Base-by-base conservation (phyloP, 2,329 filamentous ascomycete genomes). In the Rhynchosporium agropyri region DNA sequence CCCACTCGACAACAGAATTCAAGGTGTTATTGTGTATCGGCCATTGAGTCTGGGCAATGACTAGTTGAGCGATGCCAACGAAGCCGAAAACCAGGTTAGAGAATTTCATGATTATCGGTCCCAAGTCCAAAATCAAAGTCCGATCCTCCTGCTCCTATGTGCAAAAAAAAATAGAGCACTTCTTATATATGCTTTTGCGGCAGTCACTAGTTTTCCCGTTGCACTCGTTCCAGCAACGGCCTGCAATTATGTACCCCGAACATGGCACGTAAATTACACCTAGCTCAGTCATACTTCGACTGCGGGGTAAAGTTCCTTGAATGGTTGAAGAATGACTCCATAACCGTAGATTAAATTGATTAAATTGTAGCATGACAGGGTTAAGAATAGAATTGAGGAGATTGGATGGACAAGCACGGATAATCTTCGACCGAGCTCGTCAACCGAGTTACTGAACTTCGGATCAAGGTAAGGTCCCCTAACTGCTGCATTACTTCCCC, bases 1-100 rank as follows among this genome's bases (percentile, higher is more conserved):
- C 67, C 69, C 69, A 83, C 71, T 81, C 75, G 0, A 84, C 81
- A 8, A 78, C 74, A 4, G 77, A 69, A 62, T 77, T 83, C 56
- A 80, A 67, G 4, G 78, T 78, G 64, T 83, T 77, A 70, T 81
- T 76, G 60, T 81, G 78, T 10, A 82, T 61, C 1, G 80, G 79
- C 80, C 80, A 82, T 71, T 77, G 68, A 4, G 59, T 64, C 56
- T 67, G 60, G 2, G 53, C 60, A n/a, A 48, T 3, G 2, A 59
- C 66, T 3, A 53, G n/a, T 8, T 53, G 50, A 13, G 31, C n/a
- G 15, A 53, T n/a, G 50, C 50, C 26, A 3, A 15, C 33, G 29
- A 53, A 33, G 13, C 7, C 12, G 15, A 28, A 12, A 15, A 56
- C 0, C 15, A 61, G 5, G 40, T 28, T 49, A 12, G 5, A 31